Base-by-base conservation (phyloP, 345 rosid genomes). In the Eucalyptus regnans region DNA sequence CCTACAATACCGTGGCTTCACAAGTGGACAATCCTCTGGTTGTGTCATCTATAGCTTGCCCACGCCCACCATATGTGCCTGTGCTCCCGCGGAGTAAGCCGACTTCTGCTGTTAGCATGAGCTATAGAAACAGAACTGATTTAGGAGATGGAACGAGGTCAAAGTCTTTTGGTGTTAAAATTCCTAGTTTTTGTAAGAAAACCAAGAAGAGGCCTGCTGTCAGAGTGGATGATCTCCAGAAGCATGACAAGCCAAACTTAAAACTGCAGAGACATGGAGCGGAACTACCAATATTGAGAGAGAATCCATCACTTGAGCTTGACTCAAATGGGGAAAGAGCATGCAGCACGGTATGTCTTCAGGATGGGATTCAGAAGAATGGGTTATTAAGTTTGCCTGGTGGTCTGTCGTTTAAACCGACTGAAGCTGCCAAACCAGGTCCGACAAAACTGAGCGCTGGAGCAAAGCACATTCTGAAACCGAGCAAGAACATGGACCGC, bases 361-460 rank as follows among this genome's bases (percentile, higher is more conserved):
- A 85, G 29, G 50, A 88, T 80, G 91, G 90, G 86, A 44, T 87
- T 81, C 88, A 37, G 48, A 76, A 56, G 7, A 58, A 87, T 86
- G 91, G 43, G 48, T 86, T 88, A n/a, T 50, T 66, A 79, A 84
- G 43, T 88, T 91, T 91, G 66, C 37, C 86, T 50, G 90, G 60
- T 48, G 68, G 86, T 56, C 88, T 91, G 88, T 52, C 46, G 54
- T 89, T 52, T 48, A 90, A 86, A 88, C 89, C 62, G 80, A 90
- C 89, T 20, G 89, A 89, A 22, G 80, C 89, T 41, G 88, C 86
- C 51, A 88, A 89, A 62, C 49, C 89, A 23, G 93, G 94, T 79
- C 92, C 94, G 12, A 18, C 91, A n/a, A 94, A 93, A 89, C 91
- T 93, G 58, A 91, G 89, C 86, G 92, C 94, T 23, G 94, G 94